Evolutionary conservation across 1,139 yeast species (phyloP).

Genomic region (Candida glucosophila): DNA sequence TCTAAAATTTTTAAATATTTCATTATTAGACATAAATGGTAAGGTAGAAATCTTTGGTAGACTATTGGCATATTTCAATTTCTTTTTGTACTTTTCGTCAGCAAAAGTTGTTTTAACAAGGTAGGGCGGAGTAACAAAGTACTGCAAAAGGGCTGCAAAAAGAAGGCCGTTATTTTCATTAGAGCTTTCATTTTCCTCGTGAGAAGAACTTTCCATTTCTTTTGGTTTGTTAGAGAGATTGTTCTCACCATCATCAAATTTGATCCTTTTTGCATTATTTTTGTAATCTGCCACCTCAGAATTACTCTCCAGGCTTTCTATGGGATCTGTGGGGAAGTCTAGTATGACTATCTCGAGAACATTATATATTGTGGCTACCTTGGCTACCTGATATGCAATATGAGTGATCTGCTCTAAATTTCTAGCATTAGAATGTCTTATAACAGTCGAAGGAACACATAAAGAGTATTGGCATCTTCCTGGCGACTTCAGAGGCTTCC

Average conservation of each 20-base stretch:
- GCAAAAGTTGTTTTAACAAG: constrained; percentile 56
- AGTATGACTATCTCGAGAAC: constrained; percentile 69
- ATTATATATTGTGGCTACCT: constrained; percentile 58
- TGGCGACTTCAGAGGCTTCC: constrained; percentile 22
- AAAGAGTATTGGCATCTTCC: constrained; percentile 30
- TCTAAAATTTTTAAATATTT: constrained; percentile 26
- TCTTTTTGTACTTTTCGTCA: constrained; percentile 23
- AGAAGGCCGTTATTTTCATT: constrained; percentile 34
- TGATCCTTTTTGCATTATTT: constrained; percentile 19
- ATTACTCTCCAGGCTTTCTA: constrained; percentile 12
- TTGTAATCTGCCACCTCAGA: constrained; percentile 9
- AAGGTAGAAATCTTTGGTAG: constrained; percentile 66
- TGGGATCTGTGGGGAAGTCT: no score
- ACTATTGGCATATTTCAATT: constrained; percentile 58
- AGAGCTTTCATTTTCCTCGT: no score
- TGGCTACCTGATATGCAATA: constrained; percentile 70
- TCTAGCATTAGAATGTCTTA: constrained; percentile 43
- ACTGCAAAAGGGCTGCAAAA: constrained; percentile 69
- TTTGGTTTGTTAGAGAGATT: constrained; percentile 10
- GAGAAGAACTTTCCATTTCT: constrained; percentile 10
- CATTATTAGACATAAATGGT: constrained; percentile 59
- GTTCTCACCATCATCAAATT: constrained; percentile 29
- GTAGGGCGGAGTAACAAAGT: constrained; percentile 81
- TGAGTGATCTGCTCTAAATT: constrained; percentile 68
- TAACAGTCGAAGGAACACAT: constrained; percentile 59